Evolutionary conservation across 1,284 basidiomycete species (phyloP), one percentile per base, ranked within the genome.

Genomic region (Austroboletus niveus): DNA sequence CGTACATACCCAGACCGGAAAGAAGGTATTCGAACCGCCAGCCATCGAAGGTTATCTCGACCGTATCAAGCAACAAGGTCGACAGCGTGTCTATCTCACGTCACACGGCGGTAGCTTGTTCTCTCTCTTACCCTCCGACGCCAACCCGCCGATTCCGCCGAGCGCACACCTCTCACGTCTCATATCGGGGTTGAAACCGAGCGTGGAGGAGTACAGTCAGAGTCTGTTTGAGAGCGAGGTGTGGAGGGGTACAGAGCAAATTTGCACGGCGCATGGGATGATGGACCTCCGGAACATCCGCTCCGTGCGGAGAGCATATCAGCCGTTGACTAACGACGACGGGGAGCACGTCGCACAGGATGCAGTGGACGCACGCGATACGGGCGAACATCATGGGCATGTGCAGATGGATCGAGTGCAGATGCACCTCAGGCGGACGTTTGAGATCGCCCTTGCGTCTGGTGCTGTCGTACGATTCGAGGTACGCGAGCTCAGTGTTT

Each of bases 31-130:
- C 17, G 89, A 94, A 63, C 92, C 92, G 2, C 81, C 83, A 0
- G 79, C 81, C 1, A 72, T 94, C 42, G 92, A 94, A 69, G 92
- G 92, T 2, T 94, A 87, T 68, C 69, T 92, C 34, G 80, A 88
- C 52, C 84, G 87, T 47, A 78, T 92, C 62, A 81, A 77, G 80
- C 32, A 60, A 12, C 82, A 85, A 56, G 66, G 71, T 30, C 82
- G 78, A 53, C 82, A 85, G 46, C 72, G 77, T 8, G 63, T 88
- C 8, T 94, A 94, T 69, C 72, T 94, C 17, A 73, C 79, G 30
- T 83, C 82, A 8, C 89, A 94, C 61, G 80, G 87, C 50, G 86
- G 88, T 4, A 81, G 82, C 61, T 68, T 94, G 20, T 93, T 92
- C 69, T 73, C 81, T 11, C 61, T 87, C 44, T 60, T 69, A 17